A percentile compares a stretch with the other conserved stretches of the same genome.
These are phyloP conservation scores for Calonectria montana DNA, from an alignment of 2,329 filamentous ascomycete species.

Conservation along the genomic window DNA sequence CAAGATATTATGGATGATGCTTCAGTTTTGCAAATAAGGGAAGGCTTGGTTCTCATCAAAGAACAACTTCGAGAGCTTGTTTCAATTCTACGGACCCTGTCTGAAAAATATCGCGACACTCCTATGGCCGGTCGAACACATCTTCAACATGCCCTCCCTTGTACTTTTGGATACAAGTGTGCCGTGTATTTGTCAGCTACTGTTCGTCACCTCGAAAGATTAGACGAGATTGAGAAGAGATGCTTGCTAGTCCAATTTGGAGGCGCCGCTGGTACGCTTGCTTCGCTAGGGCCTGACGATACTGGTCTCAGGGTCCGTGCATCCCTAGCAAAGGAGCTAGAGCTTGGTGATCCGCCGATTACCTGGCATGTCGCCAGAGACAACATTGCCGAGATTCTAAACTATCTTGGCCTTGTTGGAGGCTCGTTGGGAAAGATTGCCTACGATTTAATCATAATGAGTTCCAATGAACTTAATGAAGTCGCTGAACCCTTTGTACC, in stretches of 20 bases:
- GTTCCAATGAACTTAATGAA: slow-evolving; percentile 60
- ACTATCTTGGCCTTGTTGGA: slow-evolving; percentile 64
- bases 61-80: slow-evolving; percentile 56
- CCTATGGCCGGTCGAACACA: slow-evolving; percentile 69
- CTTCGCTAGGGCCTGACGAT: slow-evolving; percentile 60
- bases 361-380: slow-evolving; percentile 70
- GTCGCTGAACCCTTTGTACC: slow-evolving; percentile 67
- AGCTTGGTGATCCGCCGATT: slow-evolving; percentile 60
- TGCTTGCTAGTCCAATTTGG: slow-evolving; percentile 66
- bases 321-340: slow-evolving; percentile 60
- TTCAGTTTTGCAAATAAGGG: slow-evolving; percentile 63
- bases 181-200: slow-evolving; percentile 65
- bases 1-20: slow-evolving; percentile 59
- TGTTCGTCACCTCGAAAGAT: slow-evolving; percentile 58
- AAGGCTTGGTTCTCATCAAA: slow-evolving; percentile 60
- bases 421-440: slow-evolving; percentile 66
- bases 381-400: slow-evolving; percentile 63
- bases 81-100: slow-evolving; percentile 54
- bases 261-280: slow-evolving; percentile 66
- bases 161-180: slow-evolving; percentile 69
- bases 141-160: slow-evolving; percentile 66
- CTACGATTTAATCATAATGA: slow-evolving; percentile 67
- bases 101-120: slow-evolving; percentile 59
- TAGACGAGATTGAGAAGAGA: slow-evolving; percentile 58
- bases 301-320: slow-evolving; percentile 61